Evolutionary conservation across 495 filamentous ascomycete species (phyloP).

Genomic region (Pyrenopolyporus hunteri): DNA sequence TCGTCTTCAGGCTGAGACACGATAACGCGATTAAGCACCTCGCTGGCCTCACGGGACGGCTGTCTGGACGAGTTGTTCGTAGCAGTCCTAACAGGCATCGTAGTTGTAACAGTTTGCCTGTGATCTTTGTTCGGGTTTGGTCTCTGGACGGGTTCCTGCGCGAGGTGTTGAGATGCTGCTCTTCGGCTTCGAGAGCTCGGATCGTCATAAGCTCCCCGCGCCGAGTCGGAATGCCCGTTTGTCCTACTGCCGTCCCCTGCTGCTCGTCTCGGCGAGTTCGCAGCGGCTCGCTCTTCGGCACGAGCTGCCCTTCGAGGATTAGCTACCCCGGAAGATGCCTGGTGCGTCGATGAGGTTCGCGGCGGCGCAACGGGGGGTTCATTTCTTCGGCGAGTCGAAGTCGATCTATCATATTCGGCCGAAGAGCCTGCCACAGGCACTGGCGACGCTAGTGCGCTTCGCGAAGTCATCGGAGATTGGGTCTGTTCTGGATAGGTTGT

Average conservation of each 20-base stretch:
- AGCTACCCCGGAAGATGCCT: conserved; percentile 40
- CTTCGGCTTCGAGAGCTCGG: conserved; percentile 59
- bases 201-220: conserved; percentile 41
- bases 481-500: conserved; percentile 41
- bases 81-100: conserved; percentile 51
- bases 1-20: conserved; percentile 82
- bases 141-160: conserved; percentile 51
- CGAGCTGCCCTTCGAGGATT: conserved; percentile 52
- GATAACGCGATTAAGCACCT: conserved; percentile 77
- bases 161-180: conserved; percentile 47
- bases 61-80: conserved; percentile 48
- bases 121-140: conserved; percentile 56
- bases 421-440: conserved; percentile 52
- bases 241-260: conserved; percentile 45
- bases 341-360: conserved; percentile 65
- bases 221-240: conserved; percentile 43
- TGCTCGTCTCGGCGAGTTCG: conserved; percentile 47
- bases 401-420: conserved; percentile 51
- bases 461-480: conserved; percentile 56
- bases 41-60: conserved; percentile 66
- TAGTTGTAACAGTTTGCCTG: conserved; percentile 50
- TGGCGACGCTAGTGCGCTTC: conserved; percentile 53
- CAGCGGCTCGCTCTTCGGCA: conserved; percentile 48
- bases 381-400: conserved; percentile 46
- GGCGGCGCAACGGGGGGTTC: conserved; percentile 62